These are phyloP conservation scores for Artemisia argyi DNA, from an alignment of 129 eudicot genomes.

Conservation along the genomic window DNA sequence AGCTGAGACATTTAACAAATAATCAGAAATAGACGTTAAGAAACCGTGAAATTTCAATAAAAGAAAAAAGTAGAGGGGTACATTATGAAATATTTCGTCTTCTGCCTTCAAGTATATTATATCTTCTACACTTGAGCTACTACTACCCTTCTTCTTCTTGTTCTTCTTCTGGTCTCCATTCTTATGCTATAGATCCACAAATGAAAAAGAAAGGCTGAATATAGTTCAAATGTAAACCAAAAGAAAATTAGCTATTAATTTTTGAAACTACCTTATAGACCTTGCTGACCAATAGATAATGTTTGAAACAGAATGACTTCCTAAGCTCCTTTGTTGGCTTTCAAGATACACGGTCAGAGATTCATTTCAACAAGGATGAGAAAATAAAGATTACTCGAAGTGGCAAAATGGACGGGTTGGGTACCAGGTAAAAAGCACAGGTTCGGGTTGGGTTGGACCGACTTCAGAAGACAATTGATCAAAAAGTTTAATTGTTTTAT, in stretches of 20 bases:
- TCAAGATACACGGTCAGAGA: constrained; percentile 1
- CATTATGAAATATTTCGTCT: constrained; percentile 83
- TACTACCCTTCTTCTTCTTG: background rate
- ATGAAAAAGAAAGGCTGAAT: background rate
- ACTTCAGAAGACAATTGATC: too few species aligned
- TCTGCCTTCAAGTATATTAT: constrained; percentile 69
- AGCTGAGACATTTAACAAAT: constrained; percentile 45
- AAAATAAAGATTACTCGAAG: too few species aligned
- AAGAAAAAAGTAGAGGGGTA: constrained; percentile 16
- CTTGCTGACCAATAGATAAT: constrained; percentile 63
- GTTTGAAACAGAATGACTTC: constrained; percentile 61
- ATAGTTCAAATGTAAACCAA: background rate
- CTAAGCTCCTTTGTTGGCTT: constrained; percentile 83
- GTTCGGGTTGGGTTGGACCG: too few species aligned
- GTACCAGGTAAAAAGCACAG: too few species aligned
- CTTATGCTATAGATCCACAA: constrained; percentile 48
- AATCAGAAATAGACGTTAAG: constrained; percentile 7
- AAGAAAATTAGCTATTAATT: background rate
- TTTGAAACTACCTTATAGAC: constrained; percentile 58
- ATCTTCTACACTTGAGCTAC: constrained; percentile 52
- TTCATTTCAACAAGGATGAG: too few species aligned
- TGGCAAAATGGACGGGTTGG: too few species aligned
- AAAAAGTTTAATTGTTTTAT: too few species aligned
- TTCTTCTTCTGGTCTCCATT: constrained; percentile 44
- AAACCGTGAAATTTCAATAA: background rate